Evolutionary conservation across 2,329 filamentous ascomycete species (phyloP).

Genomic region (Ophiostoma perfectum): DNA sequence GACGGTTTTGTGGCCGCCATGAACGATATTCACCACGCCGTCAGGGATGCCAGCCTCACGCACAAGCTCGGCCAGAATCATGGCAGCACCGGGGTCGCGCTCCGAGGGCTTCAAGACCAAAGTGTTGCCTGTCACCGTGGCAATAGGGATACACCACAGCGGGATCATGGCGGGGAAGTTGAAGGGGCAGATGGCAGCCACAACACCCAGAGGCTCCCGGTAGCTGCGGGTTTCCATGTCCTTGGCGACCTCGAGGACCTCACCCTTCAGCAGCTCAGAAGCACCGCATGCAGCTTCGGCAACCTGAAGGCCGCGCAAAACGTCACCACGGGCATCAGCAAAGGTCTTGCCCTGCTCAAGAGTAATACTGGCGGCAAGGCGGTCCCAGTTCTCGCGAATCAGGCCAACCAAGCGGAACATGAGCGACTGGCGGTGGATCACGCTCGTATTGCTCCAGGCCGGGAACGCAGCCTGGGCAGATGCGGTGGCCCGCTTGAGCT

Average conservation of each 20-base stretch:
- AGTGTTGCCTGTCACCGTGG: conserved; percentile 77
- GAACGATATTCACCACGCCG: conserved; percentile 77
- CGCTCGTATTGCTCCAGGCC: conserved; percentile 64
- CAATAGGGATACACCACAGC: conserved; percentile 83
- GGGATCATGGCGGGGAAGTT: conserved; percentile 93
- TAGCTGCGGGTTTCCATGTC: conserved; percentile 87
- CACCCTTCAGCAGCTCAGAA: conserved; percentile 74
- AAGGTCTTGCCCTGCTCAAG: conserved; percentile 87
- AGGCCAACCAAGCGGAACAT: conserved; percentile 81
- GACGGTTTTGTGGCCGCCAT: conserved; percentile 73
- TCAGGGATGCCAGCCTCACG: conserved; percentile 76
- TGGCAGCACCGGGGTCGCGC: conserved; percentile 74
- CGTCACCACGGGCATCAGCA: conserved; percentile 75
- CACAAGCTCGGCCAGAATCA: conserved; percentile 77
- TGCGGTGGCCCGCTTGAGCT: conserved; percentile 68
- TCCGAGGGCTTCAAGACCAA: conserved; percentile 82
- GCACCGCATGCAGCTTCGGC: conserved; percentile 77
- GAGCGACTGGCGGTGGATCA: conserved; percentile 72
- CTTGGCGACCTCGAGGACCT: conserved; percentile 78
- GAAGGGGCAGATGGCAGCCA: conserved; percentile 81
- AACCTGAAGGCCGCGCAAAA: conserved; percentile 75
- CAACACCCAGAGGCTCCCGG: conserved; percentile 73
- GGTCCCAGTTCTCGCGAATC: conserved; percentile 80
- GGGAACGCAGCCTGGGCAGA: conserved; percentile 72
- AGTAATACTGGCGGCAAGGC: conserved; percentile 76